Evolutionary conservation across 169 alveolate species (phyloP).

Genomic region (Hepatocystis sp.): DNA sequence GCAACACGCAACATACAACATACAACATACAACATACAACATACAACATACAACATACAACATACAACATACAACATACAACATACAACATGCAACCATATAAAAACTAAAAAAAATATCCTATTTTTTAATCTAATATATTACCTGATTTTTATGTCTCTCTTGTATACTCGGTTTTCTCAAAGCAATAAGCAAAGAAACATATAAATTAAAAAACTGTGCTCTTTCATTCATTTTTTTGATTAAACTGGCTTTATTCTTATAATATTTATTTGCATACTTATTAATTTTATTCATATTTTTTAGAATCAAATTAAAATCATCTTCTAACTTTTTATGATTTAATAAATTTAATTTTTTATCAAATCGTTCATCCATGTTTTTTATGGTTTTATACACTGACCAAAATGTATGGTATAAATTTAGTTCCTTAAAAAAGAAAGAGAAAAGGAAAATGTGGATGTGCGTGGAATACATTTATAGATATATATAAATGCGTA

Average conservation of each 20-base stretch:
- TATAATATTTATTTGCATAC: constrained; percentile 69
- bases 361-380: constrained; percentile 70
- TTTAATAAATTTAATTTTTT: constrained; percentile 61
- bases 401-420: constrained; percentile 62
- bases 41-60: no score
- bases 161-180: constrained; percentile 74
- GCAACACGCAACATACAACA: no score
- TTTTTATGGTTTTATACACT: constrained; percentile 56
- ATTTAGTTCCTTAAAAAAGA: constrained; percentile 47
- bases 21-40: no score
- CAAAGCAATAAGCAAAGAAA: constrained; percentile 59
- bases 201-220: constrained; percentile 51
- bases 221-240: constrained; percentile 69
- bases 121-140: not conserved
- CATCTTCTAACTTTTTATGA: constrained; percentile 72
- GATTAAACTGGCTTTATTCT: constrained; percentile 44
- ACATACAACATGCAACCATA: no score
- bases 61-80: no score
- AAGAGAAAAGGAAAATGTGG: not conserved
- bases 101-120: no score
- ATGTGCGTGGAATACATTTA: not conserved
- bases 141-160: constrained; percentile 68
- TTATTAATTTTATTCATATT: constrained; percentile 75
- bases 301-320: constrained; percentile 61
- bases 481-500: not conserved